Evolutionary conservation across 2,329 filamentous ascomycete genomes (phyloP).

Genomic region (Colletotrichum sojae): DNA sequence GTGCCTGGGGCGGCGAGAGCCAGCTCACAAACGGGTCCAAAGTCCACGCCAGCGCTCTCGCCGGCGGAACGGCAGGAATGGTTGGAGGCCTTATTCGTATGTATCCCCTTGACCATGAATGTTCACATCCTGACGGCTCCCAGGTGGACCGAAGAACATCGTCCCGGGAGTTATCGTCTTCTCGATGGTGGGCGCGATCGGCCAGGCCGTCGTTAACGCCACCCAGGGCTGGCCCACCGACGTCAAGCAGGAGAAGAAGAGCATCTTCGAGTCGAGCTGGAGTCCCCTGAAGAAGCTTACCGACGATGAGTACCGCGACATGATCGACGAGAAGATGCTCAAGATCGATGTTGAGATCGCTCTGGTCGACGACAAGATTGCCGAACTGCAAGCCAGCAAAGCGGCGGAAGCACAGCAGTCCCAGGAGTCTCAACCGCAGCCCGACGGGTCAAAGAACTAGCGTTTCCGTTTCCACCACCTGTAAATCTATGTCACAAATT

Average conservation of each 20-base stretch:
- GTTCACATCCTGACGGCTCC: constrained; percentile 32
- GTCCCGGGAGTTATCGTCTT: constrained; percentile 66
- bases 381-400: constrained; percentile 48
- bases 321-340: constrained; percentile 80
- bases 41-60: constrained; percentile 76
- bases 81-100: constrained; percentile 69
- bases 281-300: constrained; percentile 79
- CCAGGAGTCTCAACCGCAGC: not conserved
- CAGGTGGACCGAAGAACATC: constrained; percentile 68
- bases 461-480: not conserved
- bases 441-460: not conserved
- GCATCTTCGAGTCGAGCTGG: constrained; percentile 73
- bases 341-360: constrained; percentile 83
- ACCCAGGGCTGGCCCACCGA: constrained; percentile 40
- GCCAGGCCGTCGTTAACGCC: constrained; percentile 55
- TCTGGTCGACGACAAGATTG: constrained; percentile 82
- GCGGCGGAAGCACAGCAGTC: constrained; percentile 1
- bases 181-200: constrained; percentile 57
- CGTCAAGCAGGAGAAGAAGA: constrained; percentile 54
- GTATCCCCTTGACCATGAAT: constrained; percentile 44
- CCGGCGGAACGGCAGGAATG: constrained; percentile 78
- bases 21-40: constrained; percentile 71
- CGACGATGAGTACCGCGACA: constrained; percentile 79
- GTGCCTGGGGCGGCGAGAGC: constrained; percentile 65
- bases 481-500: not conserved